These are phyloP conservation scores for Meyerozyma sp. DNA, from an alignment of 1,139 yeast genomes.

Conservation along the genomic window DNA sequence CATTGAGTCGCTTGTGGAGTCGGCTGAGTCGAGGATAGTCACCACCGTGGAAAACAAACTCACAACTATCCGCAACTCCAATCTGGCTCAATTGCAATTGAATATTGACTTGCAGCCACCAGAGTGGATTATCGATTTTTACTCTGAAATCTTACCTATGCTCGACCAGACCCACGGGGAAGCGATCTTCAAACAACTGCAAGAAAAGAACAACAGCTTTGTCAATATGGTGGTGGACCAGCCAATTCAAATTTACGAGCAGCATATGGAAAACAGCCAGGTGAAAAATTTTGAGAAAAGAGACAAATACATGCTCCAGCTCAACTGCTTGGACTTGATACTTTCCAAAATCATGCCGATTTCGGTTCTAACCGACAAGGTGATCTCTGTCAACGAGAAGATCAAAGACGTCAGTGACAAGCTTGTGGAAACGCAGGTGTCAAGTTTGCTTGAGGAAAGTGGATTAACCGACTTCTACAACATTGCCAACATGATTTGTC, in stretches of 20 bases:
- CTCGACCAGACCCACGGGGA: conserved; percentile 39
- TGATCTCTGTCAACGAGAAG: conserved; percentile 30
- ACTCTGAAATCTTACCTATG: conserved; percentile 45
- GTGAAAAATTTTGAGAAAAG: conserved; percentile 11
- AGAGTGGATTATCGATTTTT: conserved; percentile 64
- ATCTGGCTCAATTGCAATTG: conserved; percentile 37
- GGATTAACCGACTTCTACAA: conserved; percentile 54
- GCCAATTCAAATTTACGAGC: conserved; percentile 42
- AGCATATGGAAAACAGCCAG: conserved; percentile 21
- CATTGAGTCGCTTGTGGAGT: conserved; percentile 19
- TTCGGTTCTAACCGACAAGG: conserved; percentile 31
- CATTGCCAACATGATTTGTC: conserved; percentile 66
- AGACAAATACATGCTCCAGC: conserved; percentile 33
- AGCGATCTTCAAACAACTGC: conserved; percentile 34
- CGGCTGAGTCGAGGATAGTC: conserved; percentile 37
- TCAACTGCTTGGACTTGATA: conserved; percentile 58
- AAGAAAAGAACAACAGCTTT: conserved; percentile 27
- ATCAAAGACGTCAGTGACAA: conserved; percentile 29
- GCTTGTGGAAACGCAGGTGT: conserved; percentile 38
- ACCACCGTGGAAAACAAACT: conserved; percentile 36
- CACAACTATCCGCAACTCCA: conserved; percentile 34
- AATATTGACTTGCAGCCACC: conserved; percentile 58
- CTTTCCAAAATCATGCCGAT: conserved; percentile 51
- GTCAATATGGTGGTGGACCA: conserved; percentile 36
- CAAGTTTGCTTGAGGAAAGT: conserved; percentile 41